Percentiles rank a stretch among this genome's conserved stretches.
Conservation (phyloP, 495 filamentous ascomycete species). For the Neurospora sp. region DNA sequence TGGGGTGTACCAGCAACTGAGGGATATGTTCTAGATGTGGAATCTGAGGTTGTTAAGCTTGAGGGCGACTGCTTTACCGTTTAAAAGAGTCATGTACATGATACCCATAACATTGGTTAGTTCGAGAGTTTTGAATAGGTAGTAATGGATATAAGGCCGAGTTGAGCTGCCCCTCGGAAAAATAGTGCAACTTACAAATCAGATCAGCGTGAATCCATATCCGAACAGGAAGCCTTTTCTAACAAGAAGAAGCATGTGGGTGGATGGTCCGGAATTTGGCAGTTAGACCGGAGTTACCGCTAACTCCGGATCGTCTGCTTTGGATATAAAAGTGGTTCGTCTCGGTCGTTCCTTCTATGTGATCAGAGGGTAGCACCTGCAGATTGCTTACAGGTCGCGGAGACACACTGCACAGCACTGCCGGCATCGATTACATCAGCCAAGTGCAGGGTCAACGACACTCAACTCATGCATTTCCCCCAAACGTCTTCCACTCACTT, state of each 20-base stretch:
- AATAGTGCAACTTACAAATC: background rate
- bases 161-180: background rate
- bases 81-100: background rate
- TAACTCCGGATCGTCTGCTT: background rate
- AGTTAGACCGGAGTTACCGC: background rate
- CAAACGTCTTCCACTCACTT: background rate
- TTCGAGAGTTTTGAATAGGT: background rate
- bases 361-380: background rate
- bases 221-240: background rate
- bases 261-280: background rate
- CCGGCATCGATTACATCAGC: background rate
- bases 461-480: background rate
- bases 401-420: too few species aligned
- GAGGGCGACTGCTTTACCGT: background rate
- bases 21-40: conserved; percentile 19
- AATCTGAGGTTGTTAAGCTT: background rate
- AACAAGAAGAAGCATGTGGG: background rate
- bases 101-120: background rate
- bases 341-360: background rate
- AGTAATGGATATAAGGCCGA: background rate
- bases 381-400: background rate
- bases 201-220: background rate
- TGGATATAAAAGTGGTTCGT: too few species aligned
- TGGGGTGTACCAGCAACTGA: conserved; percentile 23
- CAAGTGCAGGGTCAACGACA: background rate